Conservation (phyloP, 371 early-diverging fungal genomes). For the Thermomucor indicae-seudaticae region DNA sequence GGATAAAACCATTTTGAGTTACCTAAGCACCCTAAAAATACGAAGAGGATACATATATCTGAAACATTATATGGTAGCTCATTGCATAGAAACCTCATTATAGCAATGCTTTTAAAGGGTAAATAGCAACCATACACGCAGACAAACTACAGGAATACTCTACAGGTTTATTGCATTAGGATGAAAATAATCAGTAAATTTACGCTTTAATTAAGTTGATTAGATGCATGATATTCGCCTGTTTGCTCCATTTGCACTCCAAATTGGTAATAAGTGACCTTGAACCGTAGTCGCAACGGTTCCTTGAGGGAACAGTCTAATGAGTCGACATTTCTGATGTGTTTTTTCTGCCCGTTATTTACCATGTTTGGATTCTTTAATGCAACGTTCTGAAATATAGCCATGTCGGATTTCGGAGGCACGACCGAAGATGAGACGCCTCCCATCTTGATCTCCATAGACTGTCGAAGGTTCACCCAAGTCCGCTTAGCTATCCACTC, state of each 20-base stretch:
- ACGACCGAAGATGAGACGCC: constrained; percentile 53
- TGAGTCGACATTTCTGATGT: background rate
- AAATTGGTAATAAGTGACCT: constrained; percentile 63
- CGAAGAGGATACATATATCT: too few species aligned
- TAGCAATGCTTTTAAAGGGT: too few species aligned
- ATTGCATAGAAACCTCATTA: too few species aligned
- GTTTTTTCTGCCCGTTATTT: background rate
- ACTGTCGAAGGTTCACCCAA: constrained; percentile 13
- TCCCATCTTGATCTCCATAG: constrained; percentile 63
- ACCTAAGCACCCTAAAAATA: too few species aligned
- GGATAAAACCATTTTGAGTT: too few species aligned
- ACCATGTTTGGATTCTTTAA: constrained; percentile 53
- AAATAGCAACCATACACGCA: too few species aligned
- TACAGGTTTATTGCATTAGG: background rate
- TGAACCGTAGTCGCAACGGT: constrained; percentile 62
- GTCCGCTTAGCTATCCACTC: background rate
- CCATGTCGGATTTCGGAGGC: constrained; percentile 52
- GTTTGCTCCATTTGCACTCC: constrained; percentile 69
- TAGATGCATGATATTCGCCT: constrained; percentile 46
- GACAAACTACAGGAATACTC: too few species aligned
- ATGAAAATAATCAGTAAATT: background rate
- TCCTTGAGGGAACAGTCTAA: constrained; percentile 32
- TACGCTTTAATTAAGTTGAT: background rate
- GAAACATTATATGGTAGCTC: too few species aligned
- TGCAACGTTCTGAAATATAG: constrained; percentile 50